These are phyloP conservation scores for Silybum marianum DNA, from an alignment of 129 eudicot genomes.

Conservation along the genomic window DNA sequence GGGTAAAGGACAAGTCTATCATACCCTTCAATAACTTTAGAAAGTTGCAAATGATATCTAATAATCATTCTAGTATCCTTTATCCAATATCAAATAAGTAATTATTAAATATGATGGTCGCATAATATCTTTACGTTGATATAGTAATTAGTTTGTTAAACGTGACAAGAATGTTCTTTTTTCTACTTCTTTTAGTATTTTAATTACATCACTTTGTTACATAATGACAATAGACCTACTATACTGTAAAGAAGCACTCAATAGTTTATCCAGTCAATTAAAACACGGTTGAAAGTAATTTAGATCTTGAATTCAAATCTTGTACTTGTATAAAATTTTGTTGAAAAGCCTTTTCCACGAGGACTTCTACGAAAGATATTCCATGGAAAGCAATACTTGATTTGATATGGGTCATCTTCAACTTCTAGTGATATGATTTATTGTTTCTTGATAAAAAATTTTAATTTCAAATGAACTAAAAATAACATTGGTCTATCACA, in stretches of 20 bases:
- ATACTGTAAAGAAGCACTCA: no score
- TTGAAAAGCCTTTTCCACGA: no score
- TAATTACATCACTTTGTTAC: background rate
- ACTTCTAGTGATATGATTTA: no score
- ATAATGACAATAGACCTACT: background rate
- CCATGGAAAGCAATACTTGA: no score
- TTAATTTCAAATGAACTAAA: no score
- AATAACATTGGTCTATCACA: no score
- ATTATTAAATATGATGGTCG: background rate
- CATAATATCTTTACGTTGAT: background rate
- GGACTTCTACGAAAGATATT: no score
- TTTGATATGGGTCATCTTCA: no score
- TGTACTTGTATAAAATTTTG: background rate
- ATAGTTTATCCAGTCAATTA: background rate
- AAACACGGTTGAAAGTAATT: no score
- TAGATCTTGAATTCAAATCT: background rate
- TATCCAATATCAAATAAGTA: background rate
- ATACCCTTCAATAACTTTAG: constrained; percentile 13
- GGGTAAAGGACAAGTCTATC: background rate
- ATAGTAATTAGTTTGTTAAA: background rate
- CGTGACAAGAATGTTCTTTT: constrained; percentile 7
- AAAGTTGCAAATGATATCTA: constrained; percentile 19
- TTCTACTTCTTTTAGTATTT: background rate
- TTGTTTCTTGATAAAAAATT: no score
- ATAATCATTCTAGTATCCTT: constrained; percentile 21